Percentiles rank a stretch among this genome's conserved stretches.
Evolutionary conservation across 2,329 filamentous ascomycete genomes (phyloP).

Genomic region (Cordyceps cicadae): DNA sequence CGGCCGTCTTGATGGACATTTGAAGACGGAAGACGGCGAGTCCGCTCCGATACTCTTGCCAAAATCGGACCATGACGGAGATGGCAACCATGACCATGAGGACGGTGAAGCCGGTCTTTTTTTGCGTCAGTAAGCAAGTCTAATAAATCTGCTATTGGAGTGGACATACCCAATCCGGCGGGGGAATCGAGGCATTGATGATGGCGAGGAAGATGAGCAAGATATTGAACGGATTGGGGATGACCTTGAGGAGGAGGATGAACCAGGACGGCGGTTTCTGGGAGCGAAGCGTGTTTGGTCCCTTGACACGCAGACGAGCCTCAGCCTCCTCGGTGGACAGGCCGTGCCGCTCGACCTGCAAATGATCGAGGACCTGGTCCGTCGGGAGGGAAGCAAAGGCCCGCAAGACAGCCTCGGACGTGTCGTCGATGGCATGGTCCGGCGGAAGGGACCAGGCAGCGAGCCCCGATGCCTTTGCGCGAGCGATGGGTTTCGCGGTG

Average conservation of each 20-base stretch:
- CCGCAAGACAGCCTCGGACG: conserved; percentile 16
- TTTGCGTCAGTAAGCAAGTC: background rate
- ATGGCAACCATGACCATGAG: conserved; percentile 20
- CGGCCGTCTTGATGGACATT: conserved; percentile 18
- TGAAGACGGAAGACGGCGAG: conserved; percentile 20
- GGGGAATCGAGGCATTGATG: conserved; percentile 18
- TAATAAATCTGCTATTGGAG: no score
- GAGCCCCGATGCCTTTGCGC: background rate
- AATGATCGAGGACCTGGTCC: conserved; percentile 15
- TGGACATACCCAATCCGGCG: conserved; percentile 12
- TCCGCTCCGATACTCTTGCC: conserved; percentile 22
- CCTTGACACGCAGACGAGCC: conserved; percentile 16
- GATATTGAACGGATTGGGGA: conserved; percentile 21
- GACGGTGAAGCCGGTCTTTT: conserved; percentile 15
- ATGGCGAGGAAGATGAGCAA: conserved; percentile 19
- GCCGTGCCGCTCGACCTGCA: conserved; percentile 17
- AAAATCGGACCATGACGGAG: conserved; percentile 21
- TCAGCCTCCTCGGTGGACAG: conserved; percentile 17
- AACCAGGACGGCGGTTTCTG: conserved; percentile 21
- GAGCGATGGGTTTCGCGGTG: background rate
- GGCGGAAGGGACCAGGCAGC: background rate
- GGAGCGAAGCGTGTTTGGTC: conserved; percentile 19
- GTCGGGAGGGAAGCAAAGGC: conserved; percentile 16
- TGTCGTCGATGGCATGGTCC: conserved; percentile 5
- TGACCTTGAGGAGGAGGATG: conserved; percentile 19